Evolutionary conservation across 2,329 filamentous ascomycete genomes (phyloP), one percentile per base, ranked within the genome.

Genomic region (Hymenotorrendiella dingleyae): DNA sequence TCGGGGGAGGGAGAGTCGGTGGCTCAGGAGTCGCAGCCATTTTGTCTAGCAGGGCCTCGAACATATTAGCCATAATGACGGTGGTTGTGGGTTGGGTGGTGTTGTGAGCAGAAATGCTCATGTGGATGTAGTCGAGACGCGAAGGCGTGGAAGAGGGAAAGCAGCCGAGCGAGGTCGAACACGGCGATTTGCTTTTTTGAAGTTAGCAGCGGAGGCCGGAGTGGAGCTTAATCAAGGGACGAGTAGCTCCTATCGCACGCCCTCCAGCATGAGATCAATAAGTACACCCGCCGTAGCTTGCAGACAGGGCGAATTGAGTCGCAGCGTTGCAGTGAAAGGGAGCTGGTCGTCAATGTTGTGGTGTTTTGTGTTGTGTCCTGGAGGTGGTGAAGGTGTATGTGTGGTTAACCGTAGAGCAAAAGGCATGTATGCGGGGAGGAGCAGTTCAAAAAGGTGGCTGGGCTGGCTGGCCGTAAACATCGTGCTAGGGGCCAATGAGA

Each of bases 11-110:
- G 16, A 39, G 44, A 33, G 21, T 40, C n/a, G 39, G 20, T 17
- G 49, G n/a, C 28, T 27, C 27, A 37, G 54, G 46, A n/a, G 44
- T 34, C 14, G 45, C 43, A 17, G 40, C 44, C 45, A 57, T 51
- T 24, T 42, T 48, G 8, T 54, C 48, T n/a, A 48, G 37, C 10
- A 56, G 43, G 16, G 46, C 40, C 21, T 50, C 53, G 35, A 55
- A 47, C 54, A 56, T 54, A n/a, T 37, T 42, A n/a, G n/a, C n/a
- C n/a, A n/a, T n/a, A n/a, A n/a, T n/a, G n/a, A n/a, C n/a, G n/a
- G n/a, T n/a, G n/a, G n/a, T n/a, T n/a, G n/a, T n/a, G n/a, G n/a
- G n/a, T n/a, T n/a, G n/a, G n/a, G n/a, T n/a, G 29, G n/a, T 40
- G 30, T 38, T 7, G 23, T 44, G 36, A 19, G 30, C n/a, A 36